Evolutionary conservation across 2,329 filamentous ascomycete genomes (phyloP).

Genomic region (Paecilomyces sp.): DNA sequence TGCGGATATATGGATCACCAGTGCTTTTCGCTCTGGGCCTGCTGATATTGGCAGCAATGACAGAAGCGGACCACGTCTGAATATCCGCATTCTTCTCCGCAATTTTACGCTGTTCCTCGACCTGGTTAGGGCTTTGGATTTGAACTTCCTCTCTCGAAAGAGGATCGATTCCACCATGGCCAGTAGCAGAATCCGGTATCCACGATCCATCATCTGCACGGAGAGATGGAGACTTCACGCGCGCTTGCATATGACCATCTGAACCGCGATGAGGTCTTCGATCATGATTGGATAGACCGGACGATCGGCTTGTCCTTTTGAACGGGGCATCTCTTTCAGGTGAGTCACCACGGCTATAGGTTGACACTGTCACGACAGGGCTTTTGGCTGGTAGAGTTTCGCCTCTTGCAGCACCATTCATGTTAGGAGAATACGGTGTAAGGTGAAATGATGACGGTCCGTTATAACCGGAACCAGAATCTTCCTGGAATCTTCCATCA

Average conservation of each 20-base stretch:
- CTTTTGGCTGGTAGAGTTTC: conserved; percentile 17
- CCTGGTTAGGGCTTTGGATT: conserved; percentile 45
- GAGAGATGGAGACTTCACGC: conserved; percentile 13
- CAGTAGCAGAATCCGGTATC: conserved; percentile 30
- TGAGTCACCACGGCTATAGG: conserved; percentile 36
- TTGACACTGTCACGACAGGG: conserved; percentile 40
- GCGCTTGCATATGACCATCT: conserved; percentile 10
- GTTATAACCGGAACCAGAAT: conserved; percentile 8
- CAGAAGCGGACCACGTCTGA: conserved; percentile 44
- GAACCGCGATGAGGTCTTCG: conserved; percentile 15
- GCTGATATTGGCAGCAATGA: conserved; percentile 40
- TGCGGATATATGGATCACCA: conserved; percentile 23
- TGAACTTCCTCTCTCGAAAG: conserved; percentile 36
- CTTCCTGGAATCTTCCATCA: neutral
- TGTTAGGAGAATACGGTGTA: conserved; percentile 12
- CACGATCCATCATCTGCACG: conserved; percentile 43
- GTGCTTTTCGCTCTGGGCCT: conserved; percentile 41
- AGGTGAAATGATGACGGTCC: conserved; percentile 9
- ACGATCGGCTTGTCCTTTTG: conserved; percentile 25
- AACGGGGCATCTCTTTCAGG: conserved; percentile 22
- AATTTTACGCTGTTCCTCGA: conserved; percentile 39
- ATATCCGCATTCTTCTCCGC: conserved; percentile 49
- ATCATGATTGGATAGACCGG: conserved; percentile 25
- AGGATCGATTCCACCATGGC: conserved; percentile 42
- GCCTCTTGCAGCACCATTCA: neutral